Base-by-base conservation (phyloP, 345 rosid genomes). In the Barbarea vulgaris region DNA sequence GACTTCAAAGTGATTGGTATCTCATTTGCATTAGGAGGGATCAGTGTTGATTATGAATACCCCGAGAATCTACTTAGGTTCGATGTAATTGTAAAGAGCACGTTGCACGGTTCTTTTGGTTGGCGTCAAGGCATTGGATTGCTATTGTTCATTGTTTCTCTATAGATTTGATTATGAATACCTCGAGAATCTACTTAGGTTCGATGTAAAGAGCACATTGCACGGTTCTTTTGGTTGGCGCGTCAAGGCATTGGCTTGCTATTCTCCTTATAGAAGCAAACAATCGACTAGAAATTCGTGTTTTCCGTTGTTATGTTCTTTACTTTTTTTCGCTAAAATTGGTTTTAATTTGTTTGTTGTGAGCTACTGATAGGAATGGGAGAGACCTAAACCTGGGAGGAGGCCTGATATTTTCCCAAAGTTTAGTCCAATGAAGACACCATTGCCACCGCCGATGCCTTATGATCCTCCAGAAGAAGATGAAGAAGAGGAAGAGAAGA, bases 361-460 rank as follows among this genome's bases (percentile, higher is more conserved):
- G 73, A 17, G 54, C 0, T 24, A 39, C 3, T 81, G 70, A 57
- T 81, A 88, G 91, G 96, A 90, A 50, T 88, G 93, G 96, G 88
- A 86, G 64, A 85, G 84, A 74, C 93, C 89, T 6, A 88, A 85
- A 76, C 93, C 96, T 11, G 93, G 87, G 52, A 84, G 93, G 65
- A 86, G 96, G 57, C 87, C 89, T 61, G 96, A 90, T 50, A 87
- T 85, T 65, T 85, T 88, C 41, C 93, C 96, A 0, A 86, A 88
- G 72, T 90, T 88, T 77, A 88, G 93, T 41, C 96, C 93, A 0
- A 85, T 90, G 91, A 90, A 86, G 80, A 88, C 93, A 77, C 93
- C 93, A 1, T 84, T 88, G 44, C 96, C 96, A 7, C 87, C 86
- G 0, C 96, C 93, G 0, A 70, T 87, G 82, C 91, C 96, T 48